Conservation (phyloP, 345 rosid species). For the Linum lewisii region DNA sequence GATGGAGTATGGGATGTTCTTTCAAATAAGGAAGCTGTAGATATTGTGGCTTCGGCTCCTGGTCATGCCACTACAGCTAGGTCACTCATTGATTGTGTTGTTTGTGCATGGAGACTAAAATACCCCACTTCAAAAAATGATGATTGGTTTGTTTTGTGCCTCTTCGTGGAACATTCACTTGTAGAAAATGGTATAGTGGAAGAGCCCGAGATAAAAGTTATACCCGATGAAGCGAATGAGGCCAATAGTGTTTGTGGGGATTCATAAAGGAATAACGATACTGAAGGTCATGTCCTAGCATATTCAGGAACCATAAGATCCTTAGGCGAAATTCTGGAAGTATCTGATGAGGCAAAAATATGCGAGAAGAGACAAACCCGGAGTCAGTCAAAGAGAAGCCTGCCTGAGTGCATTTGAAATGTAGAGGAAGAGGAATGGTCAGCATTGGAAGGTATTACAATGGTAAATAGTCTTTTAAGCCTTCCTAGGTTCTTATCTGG, state of each 20-base stretch:
- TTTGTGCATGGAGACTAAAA: conserved; percentile 87
- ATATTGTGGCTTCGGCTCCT: conserved; percentile 80
- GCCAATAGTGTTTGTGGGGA: conserved; percentile 11
- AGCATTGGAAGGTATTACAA: conserved; percentile 80
- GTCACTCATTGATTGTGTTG: conserved; percentile 84
- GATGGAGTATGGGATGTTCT: conserved; percentile 99
- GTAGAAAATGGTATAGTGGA: conserved; percentile 17
- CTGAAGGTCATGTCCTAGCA: conserved; percentile 15
- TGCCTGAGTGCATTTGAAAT: conserved; percentile 55
- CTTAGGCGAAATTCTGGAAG: conserved; percentile 53
- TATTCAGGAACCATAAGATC: conserved; percentile 19
- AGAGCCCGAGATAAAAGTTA: no score
- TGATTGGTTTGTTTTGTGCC: conserved; percentile 86
- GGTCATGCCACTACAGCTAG: conserved; percentile 70
- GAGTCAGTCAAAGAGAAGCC: conserved; percentile 49
- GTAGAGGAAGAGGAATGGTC: conserved; percentile 89
- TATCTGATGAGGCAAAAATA: conserved; percentile 37
- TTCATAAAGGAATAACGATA: conserved; percentile 7
- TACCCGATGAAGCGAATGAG: conserved; percentile 13
- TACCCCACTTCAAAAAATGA: conserved; percentile 93
- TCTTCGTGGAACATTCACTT: conserved; percentile 51
- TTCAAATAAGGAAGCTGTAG: conserved; percentile 85
- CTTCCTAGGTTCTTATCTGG: conserved; percentile 71
- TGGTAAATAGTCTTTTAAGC: conserved; percentile 87
- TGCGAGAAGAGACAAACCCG: no score